phyloP scores from a whole-genome alignment of 768 basidiomycete species.

The Termitomyces sp. region DNA sequence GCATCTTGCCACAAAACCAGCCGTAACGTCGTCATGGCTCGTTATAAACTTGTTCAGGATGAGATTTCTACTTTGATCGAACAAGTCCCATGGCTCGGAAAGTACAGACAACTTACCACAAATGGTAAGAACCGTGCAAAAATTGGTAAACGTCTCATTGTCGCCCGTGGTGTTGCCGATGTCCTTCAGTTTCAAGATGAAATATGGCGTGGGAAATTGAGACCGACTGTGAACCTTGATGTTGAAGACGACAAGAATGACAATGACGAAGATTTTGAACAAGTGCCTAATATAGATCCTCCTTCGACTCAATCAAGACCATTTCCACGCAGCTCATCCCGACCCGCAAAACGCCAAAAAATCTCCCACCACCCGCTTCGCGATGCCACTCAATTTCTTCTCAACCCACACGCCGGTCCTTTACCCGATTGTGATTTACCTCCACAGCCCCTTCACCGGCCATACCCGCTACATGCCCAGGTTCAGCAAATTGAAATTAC shows the following conservation, averaged over 20 bases:
- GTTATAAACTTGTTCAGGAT: conserved; percentile 65
- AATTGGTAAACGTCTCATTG: conserved; percentile 54
- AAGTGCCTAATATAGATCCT: not conserved
- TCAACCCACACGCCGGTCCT: conserved; percentile 46
- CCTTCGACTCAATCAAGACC: not conserved
- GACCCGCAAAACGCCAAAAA: conserved; percentile 13
- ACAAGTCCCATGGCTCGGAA: conserved; percentile 71
- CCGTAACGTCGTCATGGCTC: conserved; percentile 54
- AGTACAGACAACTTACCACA: conserved; percentile 30
- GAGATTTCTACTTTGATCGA: conserved; percentile 52
- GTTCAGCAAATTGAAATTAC: not conserved
- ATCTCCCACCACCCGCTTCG: conserved; percentile 22
- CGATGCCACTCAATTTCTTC: conserved; percentile 49
- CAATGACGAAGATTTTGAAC: conserved; percentile 5
- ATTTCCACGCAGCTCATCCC: not conserved
- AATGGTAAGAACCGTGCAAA: conserved; percentile 48
- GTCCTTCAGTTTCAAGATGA: conserved; percentile 65
- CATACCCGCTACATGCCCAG: not conserved
- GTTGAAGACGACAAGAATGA: conserved; percentile 23
- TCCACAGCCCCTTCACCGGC: not conserved
- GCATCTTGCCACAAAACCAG: conserved; percentile 38
- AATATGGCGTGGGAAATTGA: conserved; percentile 41
- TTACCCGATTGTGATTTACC: conserved; percentile 12
- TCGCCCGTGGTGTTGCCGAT: conserved; percentile 65
- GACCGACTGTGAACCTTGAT: conserved; percentile 33